These are phyloP conservation scores for Vitis amurensis DNA, from an alignment of 164 flowering plant genomes.

Conservation along the genomic window DNA sequence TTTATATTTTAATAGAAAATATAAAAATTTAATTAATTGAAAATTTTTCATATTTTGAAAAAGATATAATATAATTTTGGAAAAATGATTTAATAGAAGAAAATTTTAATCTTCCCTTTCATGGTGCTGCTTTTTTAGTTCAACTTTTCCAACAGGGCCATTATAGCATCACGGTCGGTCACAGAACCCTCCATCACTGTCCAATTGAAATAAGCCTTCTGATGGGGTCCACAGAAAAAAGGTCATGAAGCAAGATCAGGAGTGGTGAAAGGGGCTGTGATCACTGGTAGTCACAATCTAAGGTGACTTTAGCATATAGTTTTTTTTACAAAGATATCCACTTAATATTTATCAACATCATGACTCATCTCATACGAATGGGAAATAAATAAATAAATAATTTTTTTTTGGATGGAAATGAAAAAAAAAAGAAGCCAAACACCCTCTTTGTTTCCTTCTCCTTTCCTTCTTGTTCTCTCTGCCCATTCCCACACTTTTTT, in stretches of 20 bases:
- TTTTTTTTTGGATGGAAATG: background rate
- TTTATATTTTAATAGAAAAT: too few species aligned
- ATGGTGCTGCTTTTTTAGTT: too few species aligned
- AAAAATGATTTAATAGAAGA: too few species aligned
- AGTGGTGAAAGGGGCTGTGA: slow-evolving; percentile 17
- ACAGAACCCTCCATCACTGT: too few species aligned
- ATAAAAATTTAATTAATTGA: too few species aligned
- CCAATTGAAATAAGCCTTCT: too few species aligned
- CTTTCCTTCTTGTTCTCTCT: slow-evolving; percentile 2
- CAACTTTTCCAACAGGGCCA: too few species aligned
- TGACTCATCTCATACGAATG: slow-evolving; percentile 20
- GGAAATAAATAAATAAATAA: background rate
- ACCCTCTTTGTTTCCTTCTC: slow-evolving; percentile 27
- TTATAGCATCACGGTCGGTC: too few species aligned
- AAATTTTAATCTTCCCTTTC: too few species aligned
- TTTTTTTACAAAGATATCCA: slow-evolving; percentile 6
- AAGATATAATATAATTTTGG: too few species aligned
- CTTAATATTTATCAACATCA: slow-evolving; percentile 24
- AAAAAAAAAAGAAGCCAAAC: slow-evolving; percentile 13
- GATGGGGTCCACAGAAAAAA: too few species aligned
- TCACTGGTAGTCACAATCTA: slow-evolving; percentile 3
- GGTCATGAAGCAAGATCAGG: slow-evolving; percentile 11
- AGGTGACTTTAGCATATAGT: slow-evolving; percentile 7
- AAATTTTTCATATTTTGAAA: too few species aligned
- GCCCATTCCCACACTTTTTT: background rate